Evolutionary conservation across 257 asterid genomes (phyloP).

Genomic region (Rubia yunnanensis): DNA sequence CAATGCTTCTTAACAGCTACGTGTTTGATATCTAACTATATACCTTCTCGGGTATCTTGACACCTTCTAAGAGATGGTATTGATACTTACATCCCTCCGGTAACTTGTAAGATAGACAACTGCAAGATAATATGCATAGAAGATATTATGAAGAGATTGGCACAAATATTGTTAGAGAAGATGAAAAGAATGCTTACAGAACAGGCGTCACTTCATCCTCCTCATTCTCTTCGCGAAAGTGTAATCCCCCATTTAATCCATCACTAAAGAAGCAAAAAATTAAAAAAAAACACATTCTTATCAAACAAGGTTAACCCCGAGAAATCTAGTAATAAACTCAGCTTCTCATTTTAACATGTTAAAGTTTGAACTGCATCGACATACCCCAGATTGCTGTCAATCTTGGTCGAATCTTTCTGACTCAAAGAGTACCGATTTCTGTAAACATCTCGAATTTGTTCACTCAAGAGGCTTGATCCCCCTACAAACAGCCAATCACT

Average conservation of each 20-base stretch:
- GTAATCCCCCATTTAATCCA: constrained; percentile 4
- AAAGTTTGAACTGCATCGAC: background rate
- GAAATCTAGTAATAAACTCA: background rate
- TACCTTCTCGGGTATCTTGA: constrained; percentile 14
- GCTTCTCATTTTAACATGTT: background rate
- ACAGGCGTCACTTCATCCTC: background rate
- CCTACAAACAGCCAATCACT: constrained; percentile 5
- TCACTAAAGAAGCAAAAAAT: background rate
- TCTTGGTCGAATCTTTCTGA: background rate
- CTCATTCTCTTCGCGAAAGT: background rate
- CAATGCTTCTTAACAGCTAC: background rate
- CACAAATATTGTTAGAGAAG: too few species aligned
- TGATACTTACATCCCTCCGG: background rate
- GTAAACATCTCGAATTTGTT: background rate
- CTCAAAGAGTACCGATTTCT: background rate
- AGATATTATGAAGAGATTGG: background rate
- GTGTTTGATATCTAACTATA: too few species aligned
- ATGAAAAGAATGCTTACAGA: constrained; percentile 8
- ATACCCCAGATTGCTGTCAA: constrained; percentile 3
- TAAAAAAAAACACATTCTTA: background rate
- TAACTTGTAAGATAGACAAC: constrained; percentile 5
- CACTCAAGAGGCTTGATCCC: constrained; percentile 1
- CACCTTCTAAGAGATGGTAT: constrained; percentile 11
- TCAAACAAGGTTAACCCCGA: background rate
- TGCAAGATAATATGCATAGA: background rate